These are phyloP conservation scores for Trypanosomatidae sp. DNA, from an alignment of 208 protist species.

Conservation along the genomic window DNA sequence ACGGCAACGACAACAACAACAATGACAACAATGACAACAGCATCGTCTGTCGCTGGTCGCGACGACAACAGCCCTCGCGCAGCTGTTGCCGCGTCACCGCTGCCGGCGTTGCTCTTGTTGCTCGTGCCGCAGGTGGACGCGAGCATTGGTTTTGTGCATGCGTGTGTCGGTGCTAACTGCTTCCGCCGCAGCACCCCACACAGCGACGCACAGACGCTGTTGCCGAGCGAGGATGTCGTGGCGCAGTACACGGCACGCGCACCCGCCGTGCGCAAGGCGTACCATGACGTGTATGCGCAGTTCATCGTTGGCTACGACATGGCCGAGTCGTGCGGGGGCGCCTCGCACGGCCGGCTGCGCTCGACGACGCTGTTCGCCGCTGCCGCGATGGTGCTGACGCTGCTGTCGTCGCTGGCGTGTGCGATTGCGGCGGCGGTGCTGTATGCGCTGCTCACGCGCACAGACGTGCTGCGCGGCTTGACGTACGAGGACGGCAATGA, in stretches of 20 bases:
- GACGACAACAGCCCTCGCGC: not conserved
- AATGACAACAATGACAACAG: not conserved
- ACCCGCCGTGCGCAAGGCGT: no score
- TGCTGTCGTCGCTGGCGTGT: no score
- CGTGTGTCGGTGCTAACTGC: conserved; percentile 13
- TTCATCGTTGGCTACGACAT: conserved; percentile 38
- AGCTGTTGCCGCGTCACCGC: not conserved
- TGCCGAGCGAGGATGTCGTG: no score
- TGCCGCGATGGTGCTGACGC: conserved; percentile 1
- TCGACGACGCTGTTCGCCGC: conserved; percentile 10
- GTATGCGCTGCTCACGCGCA: conserved; percentile 9
- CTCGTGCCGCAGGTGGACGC: conserved; percentile 26
- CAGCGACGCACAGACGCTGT: conserved; percentile 5
- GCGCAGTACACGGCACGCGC: no score
- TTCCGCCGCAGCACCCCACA: conserved; percentile 7
- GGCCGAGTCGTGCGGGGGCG: conserved; percentile 11
- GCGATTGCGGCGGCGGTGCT: conserved; percentile 6
- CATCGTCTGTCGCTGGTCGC: not conserved
- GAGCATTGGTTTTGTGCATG: conserved; percentile 14
- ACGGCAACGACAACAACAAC: not conserved
- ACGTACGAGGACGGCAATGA: conserved; percentile 7
- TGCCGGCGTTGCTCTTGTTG: not conserved
- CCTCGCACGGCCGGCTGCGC: not conserved
- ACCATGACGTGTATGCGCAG: no score
- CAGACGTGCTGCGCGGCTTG: conserved; percentile 7